Conservation (phyloP, 2,329 filamentous ascomycete genomes). For the Fusarium duplospermum region DNA sequence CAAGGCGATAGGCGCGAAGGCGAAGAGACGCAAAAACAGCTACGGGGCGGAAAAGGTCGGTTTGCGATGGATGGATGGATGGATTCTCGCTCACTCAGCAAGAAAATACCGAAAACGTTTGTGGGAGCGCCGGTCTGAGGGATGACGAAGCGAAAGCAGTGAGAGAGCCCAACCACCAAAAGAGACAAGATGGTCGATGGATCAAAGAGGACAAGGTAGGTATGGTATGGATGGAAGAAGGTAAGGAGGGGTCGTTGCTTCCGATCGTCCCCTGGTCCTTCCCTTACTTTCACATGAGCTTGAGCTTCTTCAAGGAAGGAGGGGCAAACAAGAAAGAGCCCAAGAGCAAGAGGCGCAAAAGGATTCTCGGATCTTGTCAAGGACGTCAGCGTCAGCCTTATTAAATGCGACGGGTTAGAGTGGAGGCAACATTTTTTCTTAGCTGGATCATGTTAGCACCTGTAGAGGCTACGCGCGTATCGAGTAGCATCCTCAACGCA, state of each 20-base stretch:
- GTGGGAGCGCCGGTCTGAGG: slow-evolving; percentile 9
- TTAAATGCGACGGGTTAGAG: slow-evolving; percentile 16
- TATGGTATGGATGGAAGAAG: neutral
- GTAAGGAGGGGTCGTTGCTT: slow-evolving; percentile 23
- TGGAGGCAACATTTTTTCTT: neutral
- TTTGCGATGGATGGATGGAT: neutral
- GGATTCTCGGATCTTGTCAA: slow-evolving; percentile 8
- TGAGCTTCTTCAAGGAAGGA: slow-evolving; percentile 1
- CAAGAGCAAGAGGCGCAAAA: slow-evolving; percentile 9
- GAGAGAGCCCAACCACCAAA: slow-evolving; percentile 9
- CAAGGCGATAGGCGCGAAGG: slow-evolving; percentile 2
- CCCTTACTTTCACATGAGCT: slow-evolving; percentile 9
- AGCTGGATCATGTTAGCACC: neutral
- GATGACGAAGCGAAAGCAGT: slow-evolving; percentile 12
- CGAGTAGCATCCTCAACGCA: slow-evolving; percentile 10
- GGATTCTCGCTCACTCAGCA: slow-evolving; percentile 7
- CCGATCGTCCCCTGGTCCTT: slow-evolving; percentile 6
- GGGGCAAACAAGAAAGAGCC: neutral
- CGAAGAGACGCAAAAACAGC: neutral
- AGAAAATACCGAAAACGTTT: neutral
- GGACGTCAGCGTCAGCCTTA: slow-evolving; percentile 40
- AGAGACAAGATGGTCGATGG: neutral
- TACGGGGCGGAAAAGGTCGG: neutral
- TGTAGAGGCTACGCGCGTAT: slow-evolving; percentile 26
- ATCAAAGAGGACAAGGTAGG: neutral